These are phyloP conservation scores for Xylariaceae sp. DNA, from an alignment of 2,329 filamentous ascomycete genomes.

Conservation along the genomic window DNA sequence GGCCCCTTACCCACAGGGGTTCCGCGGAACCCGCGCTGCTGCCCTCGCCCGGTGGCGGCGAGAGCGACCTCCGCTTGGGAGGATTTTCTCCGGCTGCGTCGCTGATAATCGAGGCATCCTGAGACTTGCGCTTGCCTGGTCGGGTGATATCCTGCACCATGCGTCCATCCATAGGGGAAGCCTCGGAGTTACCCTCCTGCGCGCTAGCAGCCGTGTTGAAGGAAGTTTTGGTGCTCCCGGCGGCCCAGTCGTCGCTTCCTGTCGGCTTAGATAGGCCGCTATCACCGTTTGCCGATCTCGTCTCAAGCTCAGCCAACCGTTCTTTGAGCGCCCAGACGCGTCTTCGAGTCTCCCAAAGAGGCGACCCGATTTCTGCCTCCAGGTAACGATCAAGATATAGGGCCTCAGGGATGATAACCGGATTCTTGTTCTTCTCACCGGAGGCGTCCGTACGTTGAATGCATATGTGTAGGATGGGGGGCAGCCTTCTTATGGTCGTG, in stretches of 20 bases:
- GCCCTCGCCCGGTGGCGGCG: too few relatives aligned
- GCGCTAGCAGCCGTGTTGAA: too few relatives aligned
- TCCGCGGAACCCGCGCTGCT: too few relatives aligned
- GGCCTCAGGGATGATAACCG: conserved; percentile 70
- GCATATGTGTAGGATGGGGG: conserved; percentile 81
- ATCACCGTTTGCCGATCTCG: conserved; percentile 1
- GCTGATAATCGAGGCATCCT: conserved; percentile 1
- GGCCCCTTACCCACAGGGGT: too few relatives aligned
- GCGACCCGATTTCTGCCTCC: conserved; percentile 53
- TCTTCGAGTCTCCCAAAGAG: conserved; percentile 56
- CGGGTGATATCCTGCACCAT: conserved; percentile 10
- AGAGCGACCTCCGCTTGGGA: too few relatives aligned
- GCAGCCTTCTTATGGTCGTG: conserved; percentile 65
- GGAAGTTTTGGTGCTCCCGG: too few relatives aligned
- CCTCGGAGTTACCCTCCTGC: too few relatives aligned
- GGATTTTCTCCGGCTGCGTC: too few relatives aligned
- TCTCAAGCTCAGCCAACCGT: conserved; percentile 40
- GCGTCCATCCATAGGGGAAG: not conserved
- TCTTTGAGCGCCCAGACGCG: conserved; percentile 69
- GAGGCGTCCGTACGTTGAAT: conserved; percentile 77
- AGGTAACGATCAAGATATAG: conserved; percentile 87
- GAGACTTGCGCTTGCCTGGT: conserved; percentile 8
- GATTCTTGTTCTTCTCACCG: conserved; percentile 66
- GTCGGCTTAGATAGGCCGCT: conserved; percentile 3
- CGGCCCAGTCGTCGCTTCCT: conserved; percentile 1